These are phyloP conservation scores for Leccinum variabile DNA, from an alignment of 1,284 basidiomycete genomes.

Conservation along the genomic window DNA sequence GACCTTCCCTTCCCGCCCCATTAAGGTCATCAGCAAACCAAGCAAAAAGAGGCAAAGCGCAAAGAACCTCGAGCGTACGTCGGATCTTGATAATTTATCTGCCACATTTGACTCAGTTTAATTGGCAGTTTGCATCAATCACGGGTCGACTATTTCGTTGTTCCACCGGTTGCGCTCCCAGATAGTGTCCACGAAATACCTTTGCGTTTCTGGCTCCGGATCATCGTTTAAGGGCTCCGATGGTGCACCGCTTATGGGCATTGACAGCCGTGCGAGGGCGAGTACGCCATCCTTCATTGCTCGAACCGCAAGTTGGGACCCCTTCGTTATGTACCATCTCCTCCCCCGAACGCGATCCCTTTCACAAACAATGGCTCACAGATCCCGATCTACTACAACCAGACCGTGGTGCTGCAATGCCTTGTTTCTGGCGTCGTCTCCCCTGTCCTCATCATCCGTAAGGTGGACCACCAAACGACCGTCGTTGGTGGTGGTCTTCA, in stretches of 20 bases:
- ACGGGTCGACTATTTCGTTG: constrained; percentile 92
- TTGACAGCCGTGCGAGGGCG: constrained; percentile 69
- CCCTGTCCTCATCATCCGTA: constrained; percentile 90
- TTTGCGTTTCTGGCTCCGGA: constrained; percentile 89
- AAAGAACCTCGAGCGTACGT: constrained; percentile 88
- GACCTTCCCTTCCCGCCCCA: constrained; percentile 85
- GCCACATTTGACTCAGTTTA: constrained; percentile 19
- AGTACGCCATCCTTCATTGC: constrained; percentile 83
- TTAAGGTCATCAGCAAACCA: constrained; percentile 96
- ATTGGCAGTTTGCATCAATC: constrained; percentile 83
- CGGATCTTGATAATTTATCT: constrained; percentile 29
- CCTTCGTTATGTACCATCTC: constrained; percentile 94
- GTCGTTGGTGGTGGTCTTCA: constrained; percentile 87
- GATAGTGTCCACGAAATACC: constrained; percentile 93
- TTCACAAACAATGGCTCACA: constrained; percentile 78
- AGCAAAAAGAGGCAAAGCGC: constrained; percentile 95
- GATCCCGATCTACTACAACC: constrained; percentile 92
- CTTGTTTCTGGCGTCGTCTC: constrained; percentile 91
- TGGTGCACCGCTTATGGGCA: constrained; percentile 78
- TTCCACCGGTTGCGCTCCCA: constrained; percentile 94
- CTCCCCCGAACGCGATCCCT: constrained; percentile 85
- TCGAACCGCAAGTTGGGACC: constrained; percentile 84
- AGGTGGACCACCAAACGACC: constrained; percentile 88
- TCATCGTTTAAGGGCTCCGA: constrained; percentile 90
- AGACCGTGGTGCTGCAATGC: constrained; percentile 93